A percentile compares a stretch with the other conserved stretches of the same genome.
Evolutionary conservation across 2,329 filamentous ascomycete species (phyloP).

Genomic region (Diaporthe sp.): DNA sequence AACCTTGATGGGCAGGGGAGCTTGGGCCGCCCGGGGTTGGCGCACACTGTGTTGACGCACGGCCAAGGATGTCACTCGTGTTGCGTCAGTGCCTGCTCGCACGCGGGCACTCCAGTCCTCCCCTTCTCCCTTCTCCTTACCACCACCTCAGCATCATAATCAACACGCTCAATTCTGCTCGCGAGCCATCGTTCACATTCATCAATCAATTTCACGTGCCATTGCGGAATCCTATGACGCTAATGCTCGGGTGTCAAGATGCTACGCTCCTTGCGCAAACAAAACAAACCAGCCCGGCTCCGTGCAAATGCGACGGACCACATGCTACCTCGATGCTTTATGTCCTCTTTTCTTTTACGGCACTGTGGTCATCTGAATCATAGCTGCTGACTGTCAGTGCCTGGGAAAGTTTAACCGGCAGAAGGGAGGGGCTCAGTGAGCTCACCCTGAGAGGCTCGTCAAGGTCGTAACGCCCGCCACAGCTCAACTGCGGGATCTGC

Average conservation of each 20-base stretch:
- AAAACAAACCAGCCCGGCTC: not conserved
- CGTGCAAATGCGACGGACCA: conserved; percentile 10
- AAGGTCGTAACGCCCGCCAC: conserved; percentile 48
- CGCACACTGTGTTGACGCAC: conserved; percentile 12
- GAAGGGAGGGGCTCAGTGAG: not conserved
- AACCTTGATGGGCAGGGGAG: conserved; percentile 20
- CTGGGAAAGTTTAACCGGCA: fast-evolving
- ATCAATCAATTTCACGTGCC: not conserved
- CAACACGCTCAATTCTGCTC: not conserved
- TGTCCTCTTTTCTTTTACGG: not conserved
- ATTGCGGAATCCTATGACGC: not conserved
- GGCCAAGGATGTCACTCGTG: not conserved
- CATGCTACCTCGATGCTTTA: not conserved
- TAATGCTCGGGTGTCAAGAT: not conserved
- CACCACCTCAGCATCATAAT: not conserved
- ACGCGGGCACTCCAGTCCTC: not conserved
- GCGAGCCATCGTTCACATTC: no score
- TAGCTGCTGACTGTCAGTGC: conserved; percentile 34
- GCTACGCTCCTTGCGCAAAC: conserved; percentile 1
- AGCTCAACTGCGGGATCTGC: conserved; percentile 48
- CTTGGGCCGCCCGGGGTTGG: conserved; percentile 6
- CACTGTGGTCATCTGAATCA: not conserved
- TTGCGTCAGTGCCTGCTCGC: not conserved
- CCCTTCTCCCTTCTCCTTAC: not conserved
- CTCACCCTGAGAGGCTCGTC: conserved; percentile 44